Conservation (phyloP, 805 yeast species). For the Kazachstania psychrophila region DNA sequence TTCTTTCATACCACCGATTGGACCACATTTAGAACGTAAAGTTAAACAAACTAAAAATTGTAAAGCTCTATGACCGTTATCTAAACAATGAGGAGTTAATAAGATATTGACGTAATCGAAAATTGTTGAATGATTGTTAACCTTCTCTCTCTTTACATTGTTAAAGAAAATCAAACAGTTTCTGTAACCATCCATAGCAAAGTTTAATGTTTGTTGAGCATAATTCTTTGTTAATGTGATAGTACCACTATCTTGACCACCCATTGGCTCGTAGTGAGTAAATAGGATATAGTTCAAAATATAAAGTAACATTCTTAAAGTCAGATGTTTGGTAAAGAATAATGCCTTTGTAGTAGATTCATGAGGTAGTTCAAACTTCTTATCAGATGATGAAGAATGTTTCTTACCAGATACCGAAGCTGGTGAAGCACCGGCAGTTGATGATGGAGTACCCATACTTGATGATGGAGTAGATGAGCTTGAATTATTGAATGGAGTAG, state of each 20-base stretch:
- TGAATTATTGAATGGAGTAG: background rate
- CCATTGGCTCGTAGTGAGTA: slow-evolving; percentile 37
- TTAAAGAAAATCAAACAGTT: slow-evolving; percentile 35
- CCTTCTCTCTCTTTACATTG: slow-evolving; percentile 20
- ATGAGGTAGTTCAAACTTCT: slow-evolving; percentile 32
- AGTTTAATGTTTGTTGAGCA: slow-evolving; percentile 36
- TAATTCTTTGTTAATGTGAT: slow-evolving; percentile 30
- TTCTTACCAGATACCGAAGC: background rate
- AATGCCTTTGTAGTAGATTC: slow-evolving; percentile 34
- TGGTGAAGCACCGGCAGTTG: slow-evolving; percentile 7
- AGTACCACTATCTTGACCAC: slow-evolving; percentile 30
- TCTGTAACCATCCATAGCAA: slow-evolving; percentile 37
- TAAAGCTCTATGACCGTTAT: slow-evolving; percentile 47
- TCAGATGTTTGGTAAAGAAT: slow-evolving; percentile 32
- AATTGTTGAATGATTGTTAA: slow-evolving; percentile 29
- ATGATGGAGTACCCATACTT: slow-evolving; percentile 4
- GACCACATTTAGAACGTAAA: slow-evolving; percentile 40
- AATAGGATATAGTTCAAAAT: slow-evolving; percentile 41
- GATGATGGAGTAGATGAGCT: slow-evolving; percentile 7
- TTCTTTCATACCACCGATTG: slow-evolving; percentile 30
- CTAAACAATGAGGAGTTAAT: slow-evolving; percentile 40
- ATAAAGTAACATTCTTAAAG: slow-evolving; percentile 41
- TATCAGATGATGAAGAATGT: slow-evolving; percentile 13
- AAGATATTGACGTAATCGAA: slow-evolving; percentile 37
- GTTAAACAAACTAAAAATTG: slow-evolving; percentile 51